Percentiles rank a stretch among this genome's conserved stretches.
These are phyloP conservation scores for Colletotrichum sp. DNA, from an alignment of 2,329 filamentous ascomycete genomes.

Conservation along the genomic window DNA sequence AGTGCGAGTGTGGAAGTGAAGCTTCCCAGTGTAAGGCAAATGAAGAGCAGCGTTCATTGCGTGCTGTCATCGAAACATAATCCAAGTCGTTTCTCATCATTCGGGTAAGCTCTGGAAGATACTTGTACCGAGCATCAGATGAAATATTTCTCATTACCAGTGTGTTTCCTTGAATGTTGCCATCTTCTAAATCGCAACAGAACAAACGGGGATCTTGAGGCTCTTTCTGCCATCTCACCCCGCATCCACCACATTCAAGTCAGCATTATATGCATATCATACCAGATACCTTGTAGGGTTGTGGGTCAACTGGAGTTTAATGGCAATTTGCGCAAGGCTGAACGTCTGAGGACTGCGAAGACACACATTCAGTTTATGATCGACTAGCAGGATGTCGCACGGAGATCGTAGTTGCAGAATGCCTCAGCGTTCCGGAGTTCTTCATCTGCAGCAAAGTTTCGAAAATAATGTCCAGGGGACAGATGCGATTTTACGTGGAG, in stretches of 20 bases:
- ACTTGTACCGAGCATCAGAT: not conserved
- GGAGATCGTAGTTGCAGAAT: not conserved
- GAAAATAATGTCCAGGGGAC: not conserved
- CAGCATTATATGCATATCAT: not conserved
- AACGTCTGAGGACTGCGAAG: not conserved
- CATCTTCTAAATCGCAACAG: not conserved
- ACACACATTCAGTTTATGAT: not conserved
- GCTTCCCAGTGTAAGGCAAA: not conserved
- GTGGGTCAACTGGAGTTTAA: not conserved
- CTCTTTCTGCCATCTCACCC: not conserved
- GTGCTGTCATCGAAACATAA: not conserved
- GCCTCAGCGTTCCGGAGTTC: not conserved
- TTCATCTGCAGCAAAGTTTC: not conserved
- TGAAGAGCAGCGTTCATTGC: not conserved
- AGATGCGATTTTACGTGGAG: not conserved
- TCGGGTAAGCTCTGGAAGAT: accelerated
- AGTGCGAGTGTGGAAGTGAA: not conserved
- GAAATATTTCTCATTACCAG: not conserved
- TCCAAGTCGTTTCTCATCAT: not conserved
- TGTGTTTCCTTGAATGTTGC: not conserved
- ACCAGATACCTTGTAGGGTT: not conserved
- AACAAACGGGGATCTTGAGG: not conserved
- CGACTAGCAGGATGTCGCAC: not conserved
- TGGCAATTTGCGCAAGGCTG: not conserved
- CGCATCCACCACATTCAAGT: not conserved